Evolutionary conservation across 2,329 filamentous ascomycete genomes (phyloP).

Genomic region (Scolecobasidium constrictum): DNA sequence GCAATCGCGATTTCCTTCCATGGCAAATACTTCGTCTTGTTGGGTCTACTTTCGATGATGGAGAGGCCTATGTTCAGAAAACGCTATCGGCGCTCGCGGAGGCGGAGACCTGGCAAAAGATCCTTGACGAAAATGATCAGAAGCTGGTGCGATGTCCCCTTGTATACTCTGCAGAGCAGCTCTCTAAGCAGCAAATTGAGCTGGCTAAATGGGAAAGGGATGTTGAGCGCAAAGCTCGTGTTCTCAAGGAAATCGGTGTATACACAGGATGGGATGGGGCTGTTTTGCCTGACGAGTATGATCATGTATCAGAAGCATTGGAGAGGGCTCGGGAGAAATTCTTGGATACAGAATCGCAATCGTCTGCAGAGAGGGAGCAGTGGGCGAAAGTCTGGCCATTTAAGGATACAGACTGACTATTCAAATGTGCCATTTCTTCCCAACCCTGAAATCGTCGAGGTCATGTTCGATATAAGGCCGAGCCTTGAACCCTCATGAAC

Average conservation of each 20-base stretch:
- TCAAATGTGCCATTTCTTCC: too few species aligned
- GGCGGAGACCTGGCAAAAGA: slow-evolving; percentile 6
- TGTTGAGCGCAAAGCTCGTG: slow-evolving; percentile 10
- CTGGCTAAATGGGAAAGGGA: slow-evolving; percentile 9
- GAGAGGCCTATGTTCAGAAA: slow-evolving; percentile 11
- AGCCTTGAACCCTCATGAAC: too few species aligned
- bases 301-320: slow-evolving; percentile 8
- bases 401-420: neutral
- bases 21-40: slow-evolving; percentile 10
- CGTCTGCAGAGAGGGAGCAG: neutral
- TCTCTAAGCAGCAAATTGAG: slow-evolving; percentile 6
- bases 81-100: slow-evolving; percentile 9
- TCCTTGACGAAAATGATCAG: neutral
- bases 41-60: slow-evolving; percentile 11
- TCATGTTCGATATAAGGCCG: too few species aligned
- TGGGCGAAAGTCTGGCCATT: slow-evolving; percentile 4
- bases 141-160: too few species aligned
- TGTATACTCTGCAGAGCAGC: slow-evolving; percentile 7
- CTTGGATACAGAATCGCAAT: neutral
- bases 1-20: slow-evolving; percentile 9
- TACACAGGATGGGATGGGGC: slow-evolving; percentile 13
- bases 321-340: slow-evolving; percentile 4
- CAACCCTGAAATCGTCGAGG: too few species aligned
- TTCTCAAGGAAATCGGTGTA: slow-evolving; percentile 10
- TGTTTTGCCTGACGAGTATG: slow-evolving; percentile 9